Evolutionary conservation across 2,329 filamentous ascomycete genomes (phyloP), one percentile per base, ranked within the genome.

Genomic region (Trichophyton benhamiae): DNA sequence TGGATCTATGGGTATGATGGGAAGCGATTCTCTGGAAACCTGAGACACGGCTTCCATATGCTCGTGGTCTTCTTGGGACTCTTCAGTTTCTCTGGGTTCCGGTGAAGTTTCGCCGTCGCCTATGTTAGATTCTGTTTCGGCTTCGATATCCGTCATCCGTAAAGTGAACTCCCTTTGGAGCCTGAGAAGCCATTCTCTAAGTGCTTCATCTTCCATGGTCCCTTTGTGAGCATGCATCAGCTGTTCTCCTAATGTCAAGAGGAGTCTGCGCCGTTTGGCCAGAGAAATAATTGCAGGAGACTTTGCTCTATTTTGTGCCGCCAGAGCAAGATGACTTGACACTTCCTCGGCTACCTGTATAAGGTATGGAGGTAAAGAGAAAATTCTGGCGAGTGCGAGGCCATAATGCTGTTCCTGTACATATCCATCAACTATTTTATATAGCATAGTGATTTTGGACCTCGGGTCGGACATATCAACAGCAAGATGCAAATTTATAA

Each of bases 381-480:
- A 79, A 0, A 90, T 82, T 36, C 83, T 83, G 0, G 92, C 91
- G 2, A 96, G 80, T 0, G 85, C 80, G n/a, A 96, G 81, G 0
- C 94, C 94, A 68, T 99, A 99, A 66, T 90, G 85, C 53, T 83
- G 78, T 60, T 89, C 84, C 61, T 83, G 76, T 0, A 89, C 82
- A 0, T 82, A 83, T 0, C 94, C 92, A 13, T 87, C 81, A 0
- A 83, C 79, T 42, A 96, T 82, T 65, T 86, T 91, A 75, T 97
- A 97, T 0, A 94, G 78, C 91, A 97, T 96, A 0, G 82, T 89
- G 76, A 96, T 88, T 41, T 82, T 83, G 0, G 83, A 79, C 1
- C 80, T 76, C 1, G 81, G 74, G 0, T 76, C 72, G 0, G 78
- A 78, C 53, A 85, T 83, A 48, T 91, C 81, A 0, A 91, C 88